phyloP scores from a whole-genome alignment of 169 alveolate species.

The Perkinsus chesapeaki region DNA sequence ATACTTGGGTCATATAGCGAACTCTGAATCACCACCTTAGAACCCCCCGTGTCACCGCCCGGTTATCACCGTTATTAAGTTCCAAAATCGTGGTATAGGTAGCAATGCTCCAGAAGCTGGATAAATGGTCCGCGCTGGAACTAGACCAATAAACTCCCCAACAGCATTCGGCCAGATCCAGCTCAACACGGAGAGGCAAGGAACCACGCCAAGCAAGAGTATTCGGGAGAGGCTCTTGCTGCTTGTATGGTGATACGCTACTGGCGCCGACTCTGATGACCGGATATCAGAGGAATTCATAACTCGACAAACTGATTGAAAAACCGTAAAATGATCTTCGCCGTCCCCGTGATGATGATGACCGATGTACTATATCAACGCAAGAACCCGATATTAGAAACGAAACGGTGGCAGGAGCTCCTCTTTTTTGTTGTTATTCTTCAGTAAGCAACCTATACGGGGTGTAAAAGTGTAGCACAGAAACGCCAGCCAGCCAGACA shows the following conservation, averaged over 20 bases:
- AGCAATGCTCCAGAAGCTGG: neutral
- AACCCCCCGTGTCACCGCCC: neutral
- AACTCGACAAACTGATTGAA: too few species aligned
- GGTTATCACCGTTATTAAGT: neutral
- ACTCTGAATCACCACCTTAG: neutral
- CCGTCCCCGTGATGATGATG: too few species aligned
- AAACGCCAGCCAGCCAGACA: neutral
- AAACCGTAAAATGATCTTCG: too few species aligned
- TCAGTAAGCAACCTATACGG: too few species aligned
- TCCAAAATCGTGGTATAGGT: neutral
- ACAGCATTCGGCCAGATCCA: neutral
- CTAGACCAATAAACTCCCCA: neutral
- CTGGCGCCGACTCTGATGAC: neutral
- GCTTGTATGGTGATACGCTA: neutral
- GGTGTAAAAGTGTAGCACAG: too few species aligned
- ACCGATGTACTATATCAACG: too few species aligned
- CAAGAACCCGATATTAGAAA: too few species aligned
- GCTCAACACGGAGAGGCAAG: neutral
- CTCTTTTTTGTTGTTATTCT: too few species aligned
- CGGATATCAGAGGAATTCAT: neutral
- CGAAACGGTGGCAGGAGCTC: too few species aligned
- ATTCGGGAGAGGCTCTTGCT: neutral
- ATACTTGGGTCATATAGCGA: neutral
- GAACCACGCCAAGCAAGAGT: neutral
- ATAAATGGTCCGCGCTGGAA: neutral